Percentiles rank a stretch among this genome's conserved stretches.
Evolutionary conservation across 2,329 filamentous ascomycete species (phyloP).

Genomic region (Verticillium longisporum): DNA sequence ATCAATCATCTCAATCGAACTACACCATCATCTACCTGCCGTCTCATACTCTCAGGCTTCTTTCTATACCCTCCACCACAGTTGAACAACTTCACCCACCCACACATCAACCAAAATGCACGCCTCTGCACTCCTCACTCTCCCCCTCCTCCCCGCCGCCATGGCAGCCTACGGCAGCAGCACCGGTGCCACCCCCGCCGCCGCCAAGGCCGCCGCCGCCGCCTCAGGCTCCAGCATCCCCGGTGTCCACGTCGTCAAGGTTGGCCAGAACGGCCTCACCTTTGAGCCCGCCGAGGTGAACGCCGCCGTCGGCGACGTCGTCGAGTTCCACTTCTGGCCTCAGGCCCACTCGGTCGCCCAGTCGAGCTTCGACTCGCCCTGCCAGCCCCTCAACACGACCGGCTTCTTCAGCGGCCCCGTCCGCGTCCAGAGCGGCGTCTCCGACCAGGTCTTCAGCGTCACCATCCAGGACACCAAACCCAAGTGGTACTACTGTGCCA

Average conservation of each 20-base stretch:
- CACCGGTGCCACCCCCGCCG: not conserved
- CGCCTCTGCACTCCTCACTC: slow-evolving; percentile 4
- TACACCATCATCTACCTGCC: no score
- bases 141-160: slow-evolving; percentile 7
- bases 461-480: slow-evolving; percentile 38
- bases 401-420: slow-evolving; percentile 44
- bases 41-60: no score
- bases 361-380: slow-evolving; percentile 53
- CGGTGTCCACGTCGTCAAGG: slow-evolving; percentile 13
- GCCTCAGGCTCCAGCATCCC: not conserved
- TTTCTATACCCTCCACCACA: no score
- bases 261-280: slow-evolving; percentile 25
- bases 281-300: slow-evolving; percentile 45
- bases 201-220: slow-evolving; percentile 2
- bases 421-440: slow-evolving; percentile 15
- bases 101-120: slow-evolving; percentile 6
- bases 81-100: no score
- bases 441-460: slow-evolving; percentile 12
- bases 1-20: not conserved
- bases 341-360: slow-evolving; percentile 55
- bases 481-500: slow-evolving; percentile 59
- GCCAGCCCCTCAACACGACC: slow-evolving; percentile 41
- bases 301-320: slow-evolving; percentile 40
- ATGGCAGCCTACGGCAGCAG: no score
- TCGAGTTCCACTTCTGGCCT: slow-evolving; percentile 38